A percentile compares a stretch with the other conserved stretches of the same genome.
Conservation (phyloP, 164 flowering plant species). For the Vitis rupestris region DNA sequence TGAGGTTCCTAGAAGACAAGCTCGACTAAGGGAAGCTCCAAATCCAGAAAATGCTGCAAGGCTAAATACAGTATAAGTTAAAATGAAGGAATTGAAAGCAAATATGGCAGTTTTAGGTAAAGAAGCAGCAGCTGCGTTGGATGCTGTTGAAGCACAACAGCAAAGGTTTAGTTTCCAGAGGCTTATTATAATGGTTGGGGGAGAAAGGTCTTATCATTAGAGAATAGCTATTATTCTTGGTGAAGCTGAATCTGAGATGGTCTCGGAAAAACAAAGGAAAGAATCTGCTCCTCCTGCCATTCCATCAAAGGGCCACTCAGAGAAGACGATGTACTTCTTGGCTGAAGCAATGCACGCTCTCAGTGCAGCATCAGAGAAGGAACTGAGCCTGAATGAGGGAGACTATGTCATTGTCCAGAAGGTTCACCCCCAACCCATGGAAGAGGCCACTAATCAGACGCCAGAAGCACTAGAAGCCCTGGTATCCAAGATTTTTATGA, state of each 20-base stretch:
- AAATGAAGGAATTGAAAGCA: conserved; percentile 85
- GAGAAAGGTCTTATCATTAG: conserved; percentile 72
- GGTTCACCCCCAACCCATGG: conserved; percentile 98
- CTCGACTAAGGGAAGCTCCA: conserved; percentile 72
- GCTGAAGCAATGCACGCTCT: conserved; percentile 50
- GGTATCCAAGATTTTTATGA: conserved; percentile 68
- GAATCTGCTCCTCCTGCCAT: conserved; percentile 88
- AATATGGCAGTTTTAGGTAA: conserved; percentile 96
- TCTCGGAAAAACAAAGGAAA: conserved; percentile 85
- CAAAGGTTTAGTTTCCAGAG: conserved; percentile 90
- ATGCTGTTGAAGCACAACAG: conserved; percentile 95
- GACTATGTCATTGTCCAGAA: conserved; percentile 39
- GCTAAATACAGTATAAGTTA: conserved; percentile 78
- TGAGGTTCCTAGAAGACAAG: conserved; percentile 80
- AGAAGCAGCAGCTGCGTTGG: conserved; percentile 93
- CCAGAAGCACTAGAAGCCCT: conserved; percentile 76
- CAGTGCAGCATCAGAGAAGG: no score
- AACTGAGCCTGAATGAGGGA: no score
- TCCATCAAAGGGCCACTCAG: conserved; percentile 39
- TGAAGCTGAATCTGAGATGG: conserved; percentile 91
- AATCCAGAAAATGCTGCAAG: conserved; percentile 72
- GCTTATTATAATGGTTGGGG: conserved; percentile 95
- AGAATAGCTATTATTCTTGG: conserved; percentile 79
- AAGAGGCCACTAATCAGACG: conserved; percentile 66
- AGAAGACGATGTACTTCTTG: conserved; percentile 67